Evolutionary conservation across 192 early-diverging fungal species (phyloP), one percentile per base, ranked within the genome.

Genomic region (Coemansia guatemalensis): DNA sequence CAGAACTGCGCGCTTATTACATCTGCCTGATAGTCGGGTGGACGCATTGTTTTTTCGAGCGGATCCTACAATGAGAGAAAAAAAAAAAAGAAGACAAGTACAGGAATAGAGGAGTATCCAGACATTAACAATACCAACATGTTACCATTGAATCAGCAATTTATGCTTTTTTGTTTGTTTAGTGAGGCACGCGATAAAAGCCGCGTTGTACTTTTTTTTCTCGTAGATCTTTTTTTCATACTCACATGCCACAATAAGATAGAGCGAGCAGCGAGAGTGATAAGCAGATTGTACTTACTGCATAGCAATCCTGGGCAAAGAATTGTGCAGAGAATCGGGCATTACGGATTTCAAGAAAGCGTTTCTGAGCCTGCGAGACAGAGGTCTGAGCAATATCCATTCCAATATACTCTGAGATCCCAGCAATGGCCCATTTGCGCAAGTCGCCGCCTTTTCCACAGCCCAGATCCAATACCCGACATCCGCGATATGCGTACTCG

Each of bases 1-100:
- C 94, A 96, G 71, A 99, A 99, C 67, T 99, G 97, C 73, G 92
- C 89, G 41, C 89, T 93, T n/a, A 96, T 92, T 25, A 95, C 82
- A 67, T 97, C 91, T 53, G 94, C 92, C 20, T 63, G 58, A 30
- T 76, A 61, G 35, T 87, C 71, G 3, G 71, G 58, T 3, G 87
- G 75, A 35, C 83, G 74, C 14, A 83, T 50, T 1, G 85, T 85
- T 27, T 85, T 85, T 60, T 88, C 75, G 2, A 84, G 67, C 55
- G 85, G 83, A 78, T 86, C 77, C 74, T 76, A 76, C 55, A 57
- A 3, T 9, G 8, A 35, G 11, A 51, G 70, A 12, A 26, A 39
- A 56, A 27, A 11, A n/a, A n/a, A n/a, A n/a, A n/a, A n/a, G n/a
- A n/a, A n/a, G n/a, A n/a, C n/a, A n/a, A 32, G 30, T 32, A 32